Base-by-base conservation (phyloP, 2,329 filamentous ascomycete genomes). In the Colletotrichum sp. region DNA sequence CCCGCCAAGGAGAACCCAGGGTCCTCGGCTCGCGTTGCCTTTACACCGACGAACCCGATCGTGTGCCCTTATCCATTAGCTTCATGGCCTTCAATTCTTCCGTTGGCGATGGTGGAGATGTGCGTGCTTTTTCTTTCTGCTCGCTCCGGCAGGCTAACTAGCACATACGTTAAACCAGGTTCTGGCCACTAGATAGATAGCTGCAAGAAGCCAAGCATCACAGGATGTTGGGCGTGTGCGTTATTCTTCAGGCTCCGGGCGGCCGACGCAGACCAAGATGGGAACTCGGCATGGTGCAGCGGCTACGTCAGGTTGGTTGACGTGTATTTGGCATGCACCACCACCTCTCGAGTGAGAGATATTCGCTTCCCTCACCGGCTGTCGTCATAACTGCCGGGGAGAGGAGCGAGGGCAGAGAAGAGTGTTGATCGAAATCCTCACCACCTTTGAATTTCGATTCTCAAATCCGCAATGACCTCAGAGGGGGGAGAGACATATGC, bases 11-110 rank as follows among this genome's bases (percentile, higher is more conserved):
- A 49, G 55, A 49, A 49, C 39, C 39, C 62, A 55, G 69, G 72
- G 63, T 73, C 68, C n/a, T 72, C 73, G 69, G 73, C 44, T 76
- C 73, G 73, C 57, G 3, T 63, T 34, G 39, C 39, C 69, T 72
- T 67, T 63, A 63, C 32, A 64, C 63, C 64, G 57, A 76, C 64
- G 24, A 18, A n/a, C 36, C 30, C 62, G 62, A 63, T 59, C 24
- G 21, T 67, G 26, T 36, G 16, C 24, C 26, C 59, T 60, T 59
- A 32, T 30, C 34, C 26, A 7, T n/a, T 36, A 60, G 8, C 39
- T 21, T n/a, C 30, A 34, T 67, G 30, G 52, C 26, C 18, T 2
- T 32, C 30, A 55, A 24, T 49, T 62, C 28, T 60, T 60, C 66
- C 24, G 32, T 69, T 55, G 21, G 34, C 55, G 34, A 67, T 39